phyloP scores from a whole-genome alignment of 2,329 filamentous ascomycete genomes.

The Colletotrichum coccodes region DNA sequence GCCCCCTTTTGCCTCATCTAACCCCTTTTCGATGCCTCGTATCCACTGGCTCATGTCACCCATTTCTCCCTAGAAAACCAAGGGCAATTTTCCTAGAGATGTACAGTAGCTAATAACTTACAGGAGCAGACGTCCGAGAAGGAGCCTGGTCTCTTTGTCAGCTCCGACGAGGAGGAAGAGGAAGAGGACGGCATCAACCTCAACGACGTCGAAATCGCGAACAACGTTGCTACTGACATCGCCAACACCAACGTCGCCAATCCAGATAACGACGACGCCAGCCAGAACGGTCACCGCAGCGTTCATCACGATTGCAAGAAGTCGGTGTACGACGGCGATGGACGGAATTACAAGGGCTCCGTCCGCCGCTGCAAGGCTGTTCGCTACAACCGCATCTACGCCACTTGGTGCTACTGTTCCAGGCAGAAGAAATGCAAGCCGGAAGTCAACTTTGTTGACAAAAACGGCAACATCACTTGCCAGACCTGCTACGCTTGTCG shows the following conservation, averaged over 20 bases:
- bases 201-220: too few species aligned
- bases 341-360: not conserved
- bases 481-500: not conserved
- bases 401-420: not conserved
- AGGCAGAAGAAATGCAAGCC: not conserved
- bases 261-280: not conserved
- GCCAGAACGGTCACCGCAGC: not conserved
- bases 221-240: too few species aligned
- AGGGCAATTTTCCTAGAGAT: not conserved
- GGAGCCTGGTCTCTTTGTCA: not conserved
- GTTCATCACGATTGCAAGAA: not conserved
- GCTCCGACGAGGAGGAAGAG: not conserved
- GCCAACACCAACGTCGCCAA: not conserved
- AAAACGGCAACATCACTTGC: not conserved
- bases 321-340: not conserved
- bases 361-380: constrained; percentile 4
- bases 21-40: too few species aligned
- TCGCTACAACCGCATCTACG: not conserved
- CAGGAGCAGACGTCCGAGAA: not conserved
- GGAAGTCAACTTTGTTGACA: not conserved
- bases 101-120: not conserved
- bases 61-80: too few species aligned
- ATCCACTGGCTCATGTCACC: too few species aligned
- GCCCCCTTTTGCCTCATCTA: too few species aligned
- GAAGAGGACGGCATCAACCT: too few species aligned